Evolutionary conservation across 495 filamentous ascomycete species (phyloP).

Genomic region (Penicillium daleae): DNA sequence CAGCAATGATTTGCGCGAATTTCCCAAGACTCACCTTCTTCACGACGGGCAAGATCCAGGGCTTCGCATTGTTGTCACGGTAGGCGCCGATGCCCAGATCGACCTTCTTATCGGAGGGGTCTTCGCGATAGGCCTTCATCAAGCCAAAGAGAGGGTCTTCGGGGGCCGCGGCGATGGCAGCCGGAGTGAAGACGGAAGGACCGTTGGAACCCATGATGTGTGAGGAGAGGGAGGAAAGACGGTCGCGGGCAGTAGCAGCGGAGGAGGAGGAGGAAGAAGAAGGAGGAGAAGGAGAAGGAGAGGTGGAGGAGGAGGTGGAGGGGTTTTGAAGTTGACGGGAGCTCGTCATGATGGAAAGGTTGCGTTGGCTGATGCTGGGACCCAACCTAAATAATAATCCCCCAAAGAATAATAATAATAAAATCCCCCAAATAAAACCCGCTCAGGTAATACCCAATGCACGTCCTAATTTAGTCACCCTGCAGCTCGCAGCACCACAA

Average conservation of each 20-base stretch:
- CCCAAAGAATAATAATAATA: neutral
- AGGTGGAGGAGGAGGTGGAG: conserved; percentile 26
- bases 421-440: neutral
- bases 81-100: conserved; percentile 98
- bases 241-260: conserved; percentile 28
- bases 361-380: conserved; percentile 1
- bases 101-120: conserved; percentile 84
- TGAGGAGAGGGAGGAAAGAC: conserved; percentile 46
- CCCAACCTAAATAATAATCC: neutral
- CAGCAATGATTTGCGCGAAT: neutral
- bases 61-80: conserved; percentile 91
- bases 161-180: conserved; percentile 84
- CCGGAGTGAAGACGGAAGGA: conserved; percentile 73
- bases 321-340: conserved; percentile 22
- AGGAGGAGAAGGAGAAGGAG: conserved; percentile 15
- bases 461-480: neutral
- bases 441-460: neutral
- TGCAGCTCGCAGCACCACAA: conserved; percentile 4
- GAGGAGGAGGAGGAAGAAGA: conserved; percentile 17
- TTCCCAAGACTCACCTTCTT: conserved; percentile 71
- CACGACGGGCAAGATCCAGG: conserved; percentile 97
- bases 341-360: conserved; percentile 18
- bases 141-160: conserved; percentile 96
- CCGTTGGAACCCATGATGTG: conserved; percentile 52
- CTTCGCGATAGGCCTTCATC: conserved; percentile 84